A percentile compares a stretch with the other conserved stretches of the same genome.
phyloP scores from a whole-genome alignment of 805 yeast genomes.

The Sugiyamaella smithiae region DNA sequence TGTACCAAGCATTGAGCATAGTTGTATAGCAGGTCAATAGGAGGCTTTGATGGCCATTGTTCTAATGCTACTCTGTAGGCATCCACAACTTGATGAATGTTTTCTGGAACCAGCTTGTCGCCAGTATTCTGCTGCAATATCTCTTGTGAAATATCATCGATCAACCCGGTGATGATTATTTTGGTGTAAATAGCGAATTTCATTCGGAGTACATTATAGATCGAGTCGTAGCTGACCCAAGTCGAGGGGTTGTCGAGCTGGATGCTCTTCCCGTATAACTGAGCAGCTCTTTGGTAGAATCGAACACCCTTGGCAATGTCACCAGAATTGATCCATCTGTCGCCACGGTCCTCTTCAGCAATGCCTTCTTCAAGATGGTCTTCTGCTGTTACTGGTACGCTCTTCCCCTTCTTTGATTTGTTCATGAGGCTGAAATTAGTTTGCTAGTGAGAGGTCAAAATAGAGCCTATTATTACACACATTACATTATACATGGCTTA shows the following conservation, averaged over 20 bases:
- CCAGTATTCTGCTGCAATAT: background rate
- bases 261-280: slow-evolving; percentile 42
- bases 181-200: slow-evolving; percentile 56
- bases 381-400: slow-evolving; percentile 40
- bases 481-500: no score
- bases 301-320: slow-evolving; percentile 63
- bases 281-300: slow-evolving; percentile 59
- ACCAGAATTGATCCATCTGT: slow-evolving; percentile 60
- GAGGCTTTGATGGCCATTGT: background rate
- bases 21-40: slow-evolving; percentile 23
- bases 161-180: slow-evolving; percentile 36
- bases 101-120: slow-evolving; percentile 1
- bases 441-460: background rate
- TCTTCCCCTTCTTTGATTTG: slow-evolving; percentile 15
- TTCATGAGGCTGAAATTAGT: background rate
- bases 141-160: slow-evolving; percentile 9
- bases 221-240: slow-evolving; percentile 40
- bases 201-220: slow-evolving; percentile 59
- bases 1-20: slow-evolving; percentile 27
- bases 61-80: slow-evolving; percentile 16
- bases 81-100: slow-evolving; percentile 14
- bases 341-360: slow-evolving; percentile 69
- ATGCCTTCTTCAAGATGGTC: slow-evolving; percentile 58
- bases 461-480: no score
- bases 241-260: slow-evolving; percentile 21